Evolutionary conservation across 805 yeast genomes (phyloP), one percentile per base, ranked within the genome.

Genomic region (Ascoidea asiatica): DNA sequence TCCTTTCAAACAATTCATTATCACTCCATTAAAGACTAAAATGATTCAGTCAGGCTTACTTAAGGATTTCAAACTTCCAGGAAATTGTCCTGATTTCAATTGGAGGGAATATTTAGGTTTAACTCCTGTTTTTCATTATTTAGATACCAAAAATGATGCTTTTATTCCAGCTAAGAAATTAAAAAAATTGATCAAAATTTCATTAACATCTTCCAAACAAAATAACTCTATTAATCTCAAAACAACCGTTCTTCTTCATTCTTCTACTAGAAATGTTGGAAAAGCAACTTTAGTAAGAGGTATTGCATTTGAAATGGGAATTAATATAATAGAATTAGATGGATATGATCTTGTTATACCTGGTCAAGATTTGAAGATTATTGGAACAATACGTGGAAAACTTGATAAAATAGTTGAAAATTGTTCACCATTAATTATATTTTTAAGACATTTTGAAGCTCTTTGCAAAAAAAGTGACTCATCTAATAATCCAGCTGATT

Each of bases 261-360:
- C 96, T 3, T 63, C 77, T 53, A 72, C 78, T 23, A 66, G 94
- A 44, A 87, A 83, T 6, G 76, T 84, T 5, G 98, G 98, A 0
- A 90, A 90, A 55, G 57, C 82, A 0, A 75, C 81, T 0, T 54
- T 84, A 20, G 75, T 86, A 0, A 59, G 70, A 43, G 73, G 74
- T 45, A 55, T 77, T 1, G 69, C 84, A 0, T 58, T 64, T 6
- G 73, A 73, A 23, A 58, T 79, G 23, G 95, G 96, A 0, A 59
- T 79, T 6, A 81, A 83, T 50, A 59, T 81, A 5, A 62, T 81
- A 23, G 82, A 75, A 40, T 60, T 90, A 13, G 94, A 89, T 50
- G 80, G 87, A 21, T 70, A 74, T 50, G 85, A 77, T 33, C 58
- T 81, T 4, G 59, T 81, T 5, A 78, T 81, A 45, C 73, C 78